Evolutionary conservation across 441 rosid genomes (phyloP), one percentile per base, ranked within the genome.

Genomic region (Euphorbia corollata): DNA sequence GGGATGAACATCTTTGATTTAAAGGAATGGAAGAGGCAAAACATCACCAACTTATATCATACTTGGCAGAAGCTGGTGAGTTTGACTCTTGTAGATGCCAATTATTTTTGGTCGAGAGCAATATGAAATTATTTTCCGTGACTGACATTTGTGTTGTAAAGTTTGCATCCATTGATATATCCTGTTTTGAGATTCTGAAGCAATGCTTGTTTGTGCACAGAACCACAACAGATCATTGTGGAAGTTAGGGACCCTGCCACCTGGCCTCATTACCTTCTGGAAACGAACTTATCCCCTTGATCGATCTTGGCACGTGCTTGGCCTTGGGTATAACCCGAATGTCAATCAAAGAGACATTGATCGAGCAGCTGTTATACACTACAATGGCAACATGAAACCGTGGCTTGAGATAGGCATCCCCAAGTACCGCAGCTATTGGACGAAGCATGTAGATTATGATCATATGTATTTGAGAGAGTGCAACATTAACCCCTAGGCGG

Each of bases 171-270:
- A 13, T 55, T 62, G 32, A 11, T 61, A 56, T 19, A 22, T 51
- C 20, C 65, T 59, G 38, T 51, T 59, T 19, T 36, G 27, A 22
- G 20, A 62, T 78, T 34, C n/a, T 71, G 53, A 72, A 53, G 11
- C 19, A 32, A 59, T 61, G 1, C 43, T 75, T 59, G 9, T 67
- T 51, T 62, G n/a, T 74, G 27, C 59, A 74, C 96, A 94, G 97
- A 91, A 94, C 77, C 86, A 77, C 56, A 92, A 83, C 78, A 82
- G 99, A 66, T 84, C 75, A 24, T 53, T 94, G 73, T 94, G 99
- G 97, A 94, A 94, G 79, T 74, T 94, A 78, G 99, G 99, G 75
- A 91, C 99, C 8, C 71, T 91, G 72, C 99, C 97, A 8, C 99
- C 97, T 34, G 97, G 99, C 70, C 94, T 94, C 24, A 94, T 91